Evolutionary conservation across 768 basidiomycete species (phyloP), one percentile per base, ranked within the genome.

Genomic region (Serpula lacrymans): DNA sequence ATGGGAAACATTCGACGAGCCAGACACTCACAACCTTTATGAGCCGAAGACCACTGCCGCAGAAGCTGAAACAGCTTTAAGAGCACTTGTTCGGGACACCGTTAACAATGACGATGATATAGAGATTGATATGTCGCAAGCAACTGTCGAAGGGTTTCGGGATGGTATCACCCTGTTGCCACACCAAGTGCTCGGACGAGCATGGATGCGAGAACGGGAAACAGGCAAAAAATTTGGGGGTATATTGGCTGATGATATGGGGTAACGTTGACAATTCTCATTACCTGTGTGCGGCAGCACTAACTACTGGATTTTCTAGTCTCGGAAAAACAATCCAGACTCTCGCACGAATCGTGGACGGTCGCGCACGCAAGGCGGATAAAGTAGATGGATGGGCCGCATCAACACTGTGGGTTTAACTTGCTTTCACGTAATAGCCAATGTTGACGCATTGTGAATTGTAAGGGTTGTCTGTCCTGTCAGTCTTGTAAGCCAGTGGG

Each of bases 281-380:
- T 4, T 29, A 13, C 26, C n/a, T 44, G 9, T 39, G 34, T 26
- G n/a, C n/a, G n/a, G n/a, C 30, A 48, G 20, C 14, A 30, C 42
- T 46, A 24, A 45, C 31, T 31, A 21, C n/a, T 28, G 37, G 30
- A 20, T 8, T 45, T 24, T 14, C 5, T 39, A 88, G 85, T 44
- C 71, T 89, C 1, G 88, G 88, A 1, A 91, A 93, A 66, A 99
- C 96, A 0, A 88, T 97, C 17, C 95, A 98, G 54, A 88, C 88
- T 0, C 67, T 98, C 10, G 75, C 85, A 0, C 78, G 91, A 1
- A 94, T 99, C 29, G 80, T 90, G 0, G 90, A 93, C 41, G 87
- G 89, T 0, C 73, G 78, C 4, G 77, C 87, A 6, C 77, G 71
- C 14, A 80, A 80, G 45, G 72, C 75, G 4, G 88, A 95, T 51